Evolutionary conservation across 345 rosid species (phyloP), one percentile per base, ranked within the genome.

Genomic region (Arabis hirsuta): DNA sequence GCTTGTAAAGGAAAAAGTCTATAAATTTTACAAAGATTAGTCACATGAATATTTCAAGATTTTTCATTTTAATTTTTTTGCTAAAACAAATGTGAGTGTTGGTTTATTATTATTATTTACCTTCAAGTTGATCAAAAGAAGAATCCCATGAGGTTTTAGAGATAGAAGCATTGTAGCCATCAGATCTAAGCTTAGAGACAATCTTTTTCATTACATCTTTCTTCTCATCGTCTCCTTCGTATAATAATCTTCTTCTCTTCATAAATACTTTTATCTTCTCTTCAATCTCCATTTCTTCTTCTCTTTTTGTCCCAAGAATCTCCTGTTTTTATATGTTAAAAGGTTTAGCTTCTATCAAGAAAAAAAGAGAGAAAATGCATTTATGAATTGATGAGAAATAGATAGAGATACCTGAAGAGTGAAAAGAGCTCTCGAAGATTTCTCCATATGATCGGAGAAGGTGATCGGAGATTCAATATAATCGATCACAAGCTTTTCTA

Each of bases 401-500:
- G 7, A 26, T 12, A 56, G 0, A 43, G 9, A 44, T 5, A 81
- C 87, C 87, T 76, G 59, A 48, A 85, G 82, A 57, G 8, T 61
- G 38, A 58, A 50, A 41, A 46, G 59, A 51, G 59, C 22, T 50
- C 67, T 63, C 10, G 65, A 19, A 56, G 85, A 69, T 19, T 66
- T 55, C 16, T 76, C 65, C 3, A 2, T 10, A 19, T 69, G 54
- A 19, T 62, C 45, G 41, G 59, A 47, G 60, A 38, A 7, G 20
- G 10, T 62, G 47, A 55, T 58, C 0, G 80, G 60, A 43, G 78
- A 62, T 64, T 85, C 89, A 16, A 76, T 71, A 60, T 78, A 85
- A 65, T 85, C 87, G 26, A 67, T 71, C 60, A 83, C 82, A 85
- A 85, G 80, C 63, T 80, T 81, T 47, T 34, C 84, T 31, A 80